phyloP scores from a whole-genome alignment of 2,329 filamentous ascomycete genomes.

The Colletotrichum kahawae region DNA sequence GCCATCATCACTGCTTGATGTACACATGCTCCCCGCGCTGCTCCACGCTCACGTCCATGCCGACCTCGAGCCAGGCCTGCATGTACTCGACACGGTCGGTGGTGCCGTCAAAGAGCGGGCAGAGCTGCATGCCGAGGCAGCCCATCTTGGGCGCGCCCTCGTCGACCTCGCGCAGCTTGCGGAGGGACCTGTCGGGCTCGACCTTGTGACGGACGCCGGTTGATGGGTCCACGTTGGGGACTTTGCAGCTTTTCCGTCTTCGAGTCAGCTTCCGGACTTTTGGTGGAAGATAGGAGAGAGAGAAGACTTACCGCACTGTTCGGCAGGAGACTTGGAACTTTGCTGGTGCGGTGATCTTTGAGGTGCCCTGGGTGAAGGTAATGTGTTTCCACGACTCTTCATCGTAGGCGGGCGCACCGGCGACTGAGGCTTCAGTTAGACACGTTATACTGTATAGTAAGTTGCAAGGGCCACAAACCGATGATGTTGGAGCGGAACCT shows the following conservation, averaged over 20 bases:
- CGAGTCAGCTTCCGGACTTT: background rate
- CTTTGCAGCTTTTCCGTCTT: constrained; percentile 56
- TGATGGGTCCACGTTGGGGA: constrained; percentile 72
- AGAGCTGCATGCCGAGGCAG: constrained; percentile 71
- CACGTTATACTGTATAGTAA: background rate
- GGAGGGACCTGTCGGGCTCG: constrained; percentile 64
- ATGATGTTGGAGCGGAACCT: constrained; percentile 78
- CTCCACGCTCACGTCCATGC: constrained; percentile 59
- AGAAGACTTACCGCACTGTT: constrained; percentile 59
- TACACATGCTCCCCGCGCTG: constrained; percentile 51
- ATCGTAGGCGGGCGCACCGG: constrained; percentile 66
- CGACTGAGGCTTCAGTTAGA: constrained; percentile 45
- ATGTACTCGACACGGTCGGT: constrained; percentile 25
- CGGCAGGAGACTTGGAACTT: constrained; percentile 65
- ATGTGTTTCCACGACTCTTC: constrained; percentile 75
- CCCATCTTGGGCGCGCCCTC: constrained; percentile 59
- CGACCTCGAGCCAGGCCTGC: constrained; percentile 56
- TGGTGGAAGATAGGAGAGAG: background rate
- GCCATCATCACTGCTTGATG: constrained; percentile 34
- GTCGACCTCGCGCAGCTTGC: constrained; percentile 65
- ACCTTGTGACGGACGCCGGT: constrained; percentile 59
- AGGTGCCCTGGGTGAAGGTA: constrained; percentile 51
- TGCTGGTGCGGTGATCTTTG: constrained; percentile 48
- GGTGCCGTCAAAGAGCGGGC: constrained; percentile 53
- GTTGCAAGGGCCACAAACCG: constrained; percentile 40